Evolutionary conservation across 2,329 filamentous ascomycete species (phyloP), one percentile per base, ranked within the genome.

Genomic region (Hyphodiscus sp.): DNA sequence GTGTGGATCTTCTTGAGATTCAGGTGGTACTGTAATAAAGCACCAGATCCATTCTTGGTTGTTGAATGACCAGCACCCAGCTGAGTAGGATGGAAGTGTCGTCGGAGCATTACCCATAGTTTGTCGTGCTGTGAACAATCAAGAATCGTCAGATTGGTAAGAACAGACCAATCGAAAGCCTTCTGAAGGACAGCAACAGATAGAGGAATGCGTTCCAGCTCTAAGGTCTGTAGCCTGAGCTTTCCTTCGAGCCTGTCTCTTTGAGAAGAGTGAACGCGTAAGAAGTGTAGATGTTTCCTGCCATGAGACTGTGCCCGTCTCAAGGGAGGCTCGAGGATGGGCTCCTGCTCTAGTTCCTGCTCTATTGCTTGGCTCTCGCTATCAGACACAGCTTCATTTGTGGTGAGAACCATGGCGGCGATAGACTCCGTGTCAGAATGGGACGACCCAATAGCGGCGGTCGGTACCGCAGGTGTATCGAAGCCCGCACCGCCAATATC

Each of bases 1-100:
- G 86, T 89, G 63, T 91, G 86, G 15, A 94, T 78, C 58, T 85
- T 80, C 69, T 85, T 91, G 49, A 94, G 71, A 5, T 79, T 81
- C 11, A 94, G 73, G 52, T 77, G 75, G 61, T 85, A 86, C 49
- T 83, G 80, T 43, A 73, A 61, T 51, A 66, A 65, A 41, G 67
- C 65, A 54, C 65, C 65, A 20, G 65, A 52, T 41, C 51, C 58
- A 44, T 69, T 57, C 52, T 68, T 64, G 23, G 59, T 65, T n/a
- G 62, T 60, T 9, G 60, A 58, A 52, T 63, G 59, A 19, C 51
- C 54, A 30, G 45, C 41, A 41, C 61, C 62, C 56, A 62, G 51
- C 50, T 56, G 61, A 11, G 65, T 56, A 16, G 81, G 82, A 20
- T 75, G 71, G 61, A 81, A 87, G 33, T 80, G 80, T 54, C 80